Percentiles rank a stretch among this genome's conserved stretches.
phyloP scores from a whole-genome alignment of 2,329 filamentous ascomycete species.

The Neonectria magnoliae region DNA sequence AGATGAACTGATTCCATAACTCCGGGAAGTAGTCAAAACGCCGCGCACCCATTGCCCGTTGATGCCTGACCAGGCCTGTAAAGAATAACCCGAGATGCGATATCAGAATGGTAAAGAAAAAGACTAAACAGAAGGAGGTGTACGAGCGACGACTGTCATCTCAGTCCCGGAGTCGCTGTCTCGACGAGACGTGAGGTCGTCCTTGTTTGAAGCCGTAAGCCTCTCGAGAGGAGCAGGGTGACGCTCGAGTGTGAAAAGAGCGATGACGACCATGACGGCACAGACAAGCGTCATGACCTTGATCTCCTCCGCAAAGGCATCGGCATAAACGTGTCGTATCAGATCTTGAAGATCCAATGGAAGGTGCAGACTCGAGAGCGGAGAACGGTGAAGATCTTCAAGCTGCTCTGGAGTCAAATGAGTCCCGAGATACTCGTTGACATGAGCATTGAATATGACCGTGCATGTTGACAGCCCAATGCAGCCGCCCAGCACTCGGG shows the following conservation, averaged over 20 bases:
- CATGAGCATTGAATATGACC: slow-evolving; percentile 63
- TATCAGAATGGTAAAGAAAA: background rate
- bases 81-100: background rate
- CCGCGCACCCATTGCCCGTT: background rate
- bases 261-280: slow-evolving; percentile 55
- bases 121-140: slow-evolving; percentile 31
- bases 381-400: slow-evolving; percentile 56
- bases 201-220: slow-evolving; percentile 44
- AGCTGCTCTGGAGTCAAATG: slow-evolving; percentile 51
- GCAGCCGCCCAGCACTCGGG: slow-evolving; percentile 68
- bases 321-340: slow-evolving; percentile 55
- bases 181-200: slow-evolving; percentile 43
- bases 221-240: slow-evolving; percentile 50
- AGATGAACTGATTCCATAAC: slow-evolving; percentile 9
- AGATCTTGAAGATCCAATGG: slow-evolving; percentile 45
- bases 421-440: slow-evolving; percentile 50
- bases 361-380: slow-evolving; percentile 51
- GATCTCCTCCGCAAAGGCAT: slow-evolving; percentile 58
- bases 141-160: slow-evolving; percentile 45
- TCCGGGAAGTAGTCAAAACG: slow-evolving; percentile 24
- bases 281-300: slow-evolving; percentile 58
- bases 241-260: slow-evolving; percentile 56
- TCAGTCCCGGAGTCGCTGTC: slow-evolving; percentile 53
- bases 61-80: background rate
- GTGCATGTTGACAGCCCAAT: slow-evolving; percentile 68